phyloP scores from a whole-genome alignment of 2,329 filamentous ascomycete species.

The Aspergillus fumigatus region DNA sequence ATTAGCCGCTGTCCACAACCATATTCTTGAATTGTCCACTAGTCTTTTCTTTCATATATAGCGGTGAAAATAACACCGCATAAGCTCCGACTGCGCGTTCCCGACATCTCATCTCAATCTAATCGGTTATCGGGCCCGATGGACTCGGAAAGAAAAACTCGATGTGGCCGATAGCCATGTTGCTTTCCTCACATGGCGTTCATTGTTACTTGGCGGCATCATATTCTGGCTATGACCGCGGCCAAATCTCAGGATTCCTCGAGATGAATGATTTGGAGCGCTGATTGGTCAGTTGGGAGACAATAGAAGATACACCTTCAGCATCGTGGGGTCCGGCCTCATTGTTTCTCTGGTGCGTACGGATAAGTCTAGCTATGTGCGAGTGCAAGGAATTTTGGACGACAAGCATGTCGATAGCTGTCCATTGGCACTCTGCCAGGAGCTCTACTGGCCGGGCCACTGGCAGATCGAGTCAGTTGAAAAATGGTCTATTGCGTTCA shows the following conservation, averaged over 20 bases:
- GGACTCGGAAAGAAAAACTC: no score
- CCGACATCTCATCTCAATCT: no score
- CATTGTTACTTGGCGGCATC: conserved; percentile 38
- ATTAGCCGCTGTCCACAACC: no score
- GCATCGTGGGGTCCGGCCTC: conserved; percentile 38
- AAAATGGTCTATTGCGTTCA: conserved; percentile 39
- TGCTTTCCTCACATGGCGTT: conserved; percentile 26
- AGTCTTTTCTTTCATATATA: no score
- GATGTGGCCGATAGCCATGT: conserved; percentile 14
- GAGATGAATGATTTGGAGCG: conserved; percentile 39
- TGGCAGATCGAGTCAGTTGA: conserved; percentile 40
- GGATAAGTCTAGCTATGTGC: background rate
- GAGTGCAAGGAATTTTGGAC: background rate
- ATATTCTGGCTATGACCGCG: conserved; percentile 41
- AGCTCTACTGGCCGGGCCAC: conserved; percentile 36
- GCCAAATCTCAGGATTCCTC: conserved; percentile 42
- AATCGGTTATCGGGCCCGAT: no score
- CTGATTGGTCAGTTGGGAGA: conserved; percentile 30
- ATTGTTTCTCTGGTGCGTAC: conserved; percentile 38
- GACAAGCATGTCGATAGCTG: conserved; percentile 22
- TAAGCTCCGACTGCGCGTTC: no score
- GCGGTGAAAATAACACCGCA: no score
- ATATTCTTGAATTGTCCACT: no score
- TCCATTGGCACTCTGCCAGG: conserved; percentile 43
- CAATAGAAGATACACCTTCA: conserved; percentile 34